These are phyloP conservation scores for Cyanidioschyzon merolae DNA, from an alignment of 23 red algal genomes.

Conservation along the genomic window DNA sequence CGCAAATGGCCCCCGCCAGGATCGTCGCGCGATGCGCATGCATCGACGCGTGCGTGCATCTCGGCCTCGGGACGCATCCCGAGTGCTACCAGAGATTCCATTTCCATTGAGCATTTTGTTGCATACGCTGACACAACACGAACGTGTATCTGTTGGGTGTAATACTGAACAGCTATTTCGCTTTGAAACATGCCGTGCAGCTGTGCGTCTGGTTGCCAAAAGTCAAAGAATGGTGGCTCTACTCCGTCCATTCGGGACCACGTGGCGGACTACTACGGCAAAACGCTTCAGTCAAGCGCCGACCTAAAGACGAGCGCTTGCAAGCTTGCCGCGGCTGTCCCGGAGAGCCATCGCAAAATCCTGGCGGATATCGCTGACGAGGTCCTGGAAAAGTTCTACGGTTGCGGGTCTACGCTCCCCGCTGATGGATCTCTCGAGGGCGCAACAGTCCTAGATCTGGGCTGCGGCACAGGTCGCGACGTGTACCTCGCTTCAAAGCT, in stretches of 20 bases:
- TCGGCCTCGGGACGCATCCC: too few relatives aligned
- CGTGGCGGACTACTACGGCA: conserved; percentile 37
- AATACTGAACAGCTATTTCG: too few relatives aligned
- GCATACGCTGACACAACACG: too few relatives aligned
- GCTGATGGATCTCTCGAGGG: conserved; percentile 25
- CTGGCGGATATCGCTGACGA: conserved; percentile 42
- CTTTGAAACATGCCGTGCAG: conserved; percentile 9
- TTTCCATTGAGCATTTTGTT: too few relatives aligned
- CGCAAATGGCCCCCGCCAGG: too few relatives aligned
- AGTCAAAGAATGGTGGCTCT: neutral
- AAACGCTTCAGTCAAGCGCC: conserved; percentile 43
- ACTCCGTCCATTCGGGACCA: neutral
- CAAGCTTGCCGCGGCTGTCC: conserved; percentile 40
- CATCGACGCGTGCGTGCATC: too few relatives aligned
- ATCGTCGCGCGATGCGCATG: too few relatives aligned
- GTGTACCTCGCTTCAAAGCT: conserved; percentile 59
- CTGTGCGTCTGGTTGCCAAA: neutral
- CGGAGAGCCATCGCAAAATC: conserved; percentile 33
- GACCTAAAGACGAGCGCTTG: conserved; percentile 67
- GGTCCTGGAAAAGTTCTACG: conserved; percentile 56
- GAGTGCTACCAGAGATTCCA: too few relatives aligned
- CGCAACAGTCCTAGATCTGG: conserved; percentile 46
- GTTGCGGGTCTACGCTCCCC: conserved; percentile 69
- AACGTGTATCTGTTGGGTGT: too few relatives aligned
- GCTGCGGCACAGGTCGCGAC: conserved; percentile 82